phyloP scores from a whole-genome alignment of 2,329 filamentous ascomycete genomes.

The Elsinoe ampelina region DNA sequence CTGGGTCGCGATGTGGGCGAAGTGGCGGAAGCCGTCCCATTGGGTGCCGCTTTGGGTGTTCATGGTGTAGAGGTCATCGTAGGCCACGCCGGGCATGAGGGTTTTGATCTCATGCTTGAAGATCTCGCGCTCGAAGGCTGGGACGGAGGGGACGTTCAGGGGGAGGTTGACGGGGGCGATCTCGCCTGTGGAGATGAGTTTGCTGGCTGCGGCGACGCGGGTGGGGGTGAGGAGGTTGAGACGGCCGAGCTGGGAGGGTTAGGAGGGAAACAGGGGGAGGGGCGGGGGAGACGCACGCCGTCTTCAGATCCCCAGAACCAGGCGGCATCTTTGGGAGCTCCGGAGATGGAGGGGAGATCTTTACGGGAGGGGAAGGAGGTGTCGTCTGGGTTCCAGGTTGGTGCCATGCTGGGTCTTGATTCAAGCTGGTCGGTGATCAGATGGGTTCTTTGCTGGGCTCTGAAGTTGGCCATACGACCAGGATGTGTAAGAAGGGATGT shows the following conservation, averaged over 20 bases:
- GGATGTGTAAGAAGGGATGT: neutral
- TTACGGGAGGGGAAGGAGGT: slow-evolving; percentile 45
- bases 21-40: slow-evolving; percentile 39
- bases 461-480: neutral
- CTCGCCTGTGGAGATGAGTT: slow-evolving; percentile 47
- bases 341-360: slow-evolving; percentile 43
- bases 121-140: slow-evolving; percentile 38
- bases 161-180: slow-evolving; percentile 49
- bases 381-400: slow-evolving; percentile 45
- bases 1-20: slow-evolving; percentile 31
- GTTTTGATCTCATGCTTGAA: slow-evolving; percentile 49
- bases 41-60: slow-evolving; percentile 39
- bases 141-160: slow-evolving; percentile 42
- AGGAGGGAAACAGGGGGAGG: neutral
- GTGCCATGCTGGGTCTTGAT: slow-evolving; percentile 34
- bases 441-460: slow-evolving; percentile 2
- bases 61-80: slow-evolving; percentile 41
- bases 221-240: slow-evolving; percentile 16
- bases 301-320: slow-evolving; percentile 54
- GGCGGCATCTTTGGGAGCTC: slow-evolving; percentile 46
- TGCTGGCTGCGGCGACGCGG: slow-evolving; percentile 44
- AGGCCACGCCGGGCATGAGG: slow-evolving; percentile 27
- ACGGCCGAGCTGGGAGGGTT: slow-evolving; percentile 23
- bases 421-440: neutral
- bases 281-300: slow-evolving; percentile 31